Percentiles rank a stretch among this genome's conserved stretches.
Evolutionary conservation across 495 filamentous ascomycete species (phyloP).

Genomic region (Annulohypoxylon bovei): DNA sequence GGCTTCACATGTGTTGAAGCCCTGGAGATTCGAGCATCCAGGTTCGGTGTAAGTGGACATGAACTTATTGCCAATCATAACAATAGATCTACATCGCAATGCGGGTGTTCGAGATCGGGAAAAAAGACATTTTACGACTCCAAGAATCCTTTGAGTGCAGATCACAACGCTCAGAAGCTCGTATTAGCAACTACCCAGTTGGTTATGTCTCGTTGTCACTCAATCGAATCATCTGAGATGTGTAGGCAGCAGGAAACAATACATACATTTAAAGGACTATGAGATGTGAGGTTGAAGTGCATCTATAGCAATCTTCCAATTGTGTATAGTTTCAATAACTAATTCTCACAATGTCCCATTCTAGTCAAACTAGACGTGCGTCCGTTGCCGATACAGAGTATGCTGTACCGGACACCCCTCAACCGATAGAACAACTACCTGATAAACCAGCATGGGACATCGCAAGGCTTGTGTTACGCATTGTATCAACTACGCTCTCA

Average conservation of each 20-base stretch:
- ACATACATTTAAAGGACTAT: not conserved
- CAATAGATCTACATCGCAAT: not conserved
- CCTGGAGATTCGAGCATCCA: not conserved
- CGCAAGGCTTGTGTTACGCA: slow-evolving; percentile 11
- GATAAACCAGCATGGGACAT: slow-evolving; percentile 10
- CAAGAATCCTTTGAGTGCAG: slow-evolving; percentile 7
- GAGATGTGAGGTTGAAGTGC: not conserved
- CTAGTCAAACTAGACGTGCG: not conserved
- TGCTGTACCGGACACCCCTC: not conserved
- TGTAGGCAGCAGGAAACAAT: not conserved
- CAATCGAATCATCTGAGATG: not conserved
- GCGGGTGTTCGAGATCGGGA: not conserved
- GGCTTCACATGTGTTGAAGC: not conserved
- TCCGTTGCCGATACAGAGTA: not conserved
- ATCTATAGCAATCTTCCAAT: not conserved
- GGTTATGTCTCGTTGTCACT: not conserved
- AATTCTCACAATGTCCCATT: slow-evolving; percentile 13
- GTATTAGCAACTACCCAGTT: slow-evolving; percentile 4
- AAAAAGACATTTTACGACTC: not conserved
- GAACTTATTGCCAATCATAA: not conserved
- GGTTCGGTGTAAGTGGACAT: not conserved
- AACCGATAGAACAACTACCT: not conserved
- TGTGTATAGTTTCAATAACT: not conserved
- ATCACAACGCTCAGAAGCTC: slow-evolving; percentile 3
- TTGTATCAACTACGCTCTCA: slow-evolving; percentile 1